Conservation (phyloP, 1,284 basidiomycete genomes). For the Takashimella koratensis region DNA sequence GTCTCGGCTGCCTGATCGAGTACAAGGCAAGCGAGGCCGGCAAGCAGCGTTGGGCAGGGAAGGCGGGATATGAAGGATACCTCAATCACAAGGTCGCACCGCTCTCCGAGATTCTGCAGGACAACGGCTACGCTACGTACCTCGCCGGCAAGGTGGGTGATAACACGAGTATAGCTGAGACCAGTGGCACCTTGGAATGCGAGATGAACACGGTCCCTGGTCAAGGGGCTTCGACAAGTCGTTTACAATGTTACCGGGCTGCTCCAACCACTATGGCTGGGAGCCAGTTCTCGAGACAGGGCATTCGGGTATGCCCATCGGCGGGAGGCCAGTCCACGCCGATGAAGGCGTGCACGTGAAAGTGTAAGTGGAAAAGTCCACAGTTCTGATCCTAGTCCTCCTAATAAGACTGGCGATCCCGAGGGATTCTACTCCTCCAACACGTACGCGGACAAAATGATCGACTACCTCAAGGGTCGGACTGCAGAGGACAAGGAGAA, state of each 20-base stretch:
- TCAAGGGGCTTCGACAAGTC: slow-evolving; percentile 31
- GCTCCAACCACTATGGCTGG: slow-evolving; percentile 29
- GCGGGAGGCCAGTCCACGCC: slow-evolving; percentile 7
- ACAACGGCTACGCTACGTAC: slow-evolving; percentile 17
- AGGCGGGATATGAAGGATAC: slow-evolving; percentile 5
- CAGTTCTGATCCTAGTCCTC: neutral
- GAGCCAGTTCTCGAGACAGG: slow-evolving; percentile 13
- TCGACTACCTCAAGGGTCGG: slow-evolving; percentile 26
- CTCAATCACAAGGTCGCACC: slow-evolving; percentile 22
- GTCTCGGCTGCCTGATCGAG: slow-evolving; percentile 6
- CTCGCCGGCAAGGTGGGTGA: slow-evolving; percentile 11
- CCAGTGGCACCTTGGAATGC: slow-evolving; percentile 41
- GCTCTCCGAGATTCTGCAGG: slow-evolving; percentile 28
- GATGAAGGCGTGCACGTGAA: neutral
- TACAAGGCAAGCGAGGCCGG: slow-evolving; percentile 3
- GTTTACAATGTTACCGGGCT: slow-evolving; percentile 32
- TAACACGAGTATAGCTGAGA: slow-evolving; percentile 3
- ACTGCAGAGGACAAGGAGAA: slow-evolving; percentile 9
- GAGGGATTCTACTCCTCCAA: slow-evolving; percentile 30
- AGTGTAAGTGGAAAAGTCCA: neutral
- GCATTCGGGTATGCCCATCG: slow-evolving; percentile 7
- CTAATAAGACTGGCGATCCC: neutral
- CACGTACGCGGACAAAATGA: slow-evolving; percentile 25
- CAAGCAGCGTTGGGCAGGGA: slow-evolving; percentile 5
- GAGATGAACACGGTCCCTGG: slow-evolving; percentile 20